Conservation (phyloP, 257 asterid genomes). For the Solanum raphanifolium region DNA sequence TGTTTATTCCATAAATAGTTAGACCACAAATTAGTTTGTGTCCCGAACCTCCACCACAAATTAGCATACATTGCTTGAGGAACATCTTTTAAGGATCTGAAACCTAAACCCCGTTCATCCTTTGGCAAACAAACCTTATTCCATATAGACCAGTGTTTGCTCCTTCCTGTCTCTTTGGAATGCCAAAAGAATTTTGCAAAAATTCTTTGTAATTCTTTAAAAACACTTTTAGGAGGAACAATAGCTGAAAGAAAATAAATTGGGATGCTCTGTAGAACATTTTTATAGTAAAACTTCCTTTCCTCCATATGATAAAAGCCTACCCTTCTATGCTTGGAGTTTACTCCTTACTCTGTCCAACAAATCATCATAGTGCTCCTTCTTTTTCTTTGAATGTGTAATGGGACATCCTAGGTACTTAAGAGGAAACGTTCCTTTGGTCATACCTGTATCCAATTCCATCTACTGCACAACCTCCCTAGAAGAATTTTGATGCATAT, state of each 20-base stretch:
- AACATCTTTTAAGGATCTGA: background rate
- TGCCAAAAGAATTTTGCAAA: background rate
- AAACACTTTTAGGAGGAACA: background rate
- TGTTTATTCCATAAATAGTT: too few species aligned
- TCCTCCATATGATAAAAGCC: background rate
- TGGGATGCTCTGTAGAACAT: background rate
- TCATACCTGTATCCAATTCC: background rate
- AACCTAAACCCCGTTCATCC: background rate
- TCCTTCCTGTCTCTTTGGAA: background rate
- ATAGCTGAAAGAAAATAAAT: background rate
- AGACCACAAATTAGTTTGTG: background rate
- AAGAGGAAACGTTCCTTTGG: background rate
- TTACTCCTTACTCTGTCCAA: background rate
- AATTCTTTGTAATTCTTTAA: background rate
- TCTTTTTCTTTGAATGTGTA: background rate
- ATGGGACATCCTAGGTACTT: background rate
- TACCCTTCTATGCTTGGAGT: background rate
- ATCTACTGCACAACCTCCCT: background rate
- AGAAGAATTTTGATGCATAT: background rate
- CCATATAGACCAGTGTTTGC: background rate
- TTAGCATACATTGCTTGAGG: background rate
- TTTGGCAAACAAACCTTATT: background rate
- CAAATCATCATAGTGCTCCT: background rate
- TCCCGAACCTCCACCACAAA: background rate
- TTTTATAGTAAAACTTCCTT: background rate